These are phyloP conservation scores for Fusarium sp. DNA, from an alignment of 2,329 filamentous ascomycete genomes.

Conservation along the genomic window DNA sequence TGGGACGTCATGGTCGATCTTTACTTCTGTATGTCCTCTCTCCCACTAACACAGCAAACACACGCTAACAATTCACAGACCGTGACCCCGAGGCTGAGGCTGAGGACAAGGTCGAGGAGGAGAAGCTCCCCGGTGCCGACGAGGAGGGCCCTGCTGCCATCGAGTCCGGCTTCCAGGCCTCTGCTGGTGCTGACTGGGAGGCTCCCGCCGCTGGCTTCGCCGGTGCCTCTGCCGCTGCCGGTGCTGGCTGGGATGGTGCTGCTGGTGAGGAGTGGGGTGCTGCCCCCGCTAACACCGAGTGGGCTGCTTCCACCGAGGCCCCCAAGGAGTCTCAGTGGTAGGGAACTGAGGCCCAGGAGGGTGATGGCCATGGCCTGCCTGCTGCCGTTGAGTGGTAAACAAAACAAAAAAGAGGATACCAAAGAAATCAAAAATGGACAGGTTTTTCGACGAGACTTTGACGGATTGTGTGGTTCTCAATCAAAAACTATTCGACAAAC, in stretches of 20 bases:
- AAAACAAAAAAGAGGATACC: constrained; percentile 41
- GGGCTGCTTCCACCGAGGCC: constrained; percentile 74
- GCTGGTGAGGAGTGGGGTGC: constrained; percentile 76
- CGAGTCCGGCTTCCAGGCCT: constrained; percentile 81
- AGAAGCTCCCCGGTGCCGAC: constrained; percentile 89
- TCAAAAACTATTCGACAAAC: constrained; percentile 47
- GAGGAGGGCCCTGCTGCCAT: constrained; percentile 86
- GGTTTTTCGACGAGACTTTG: constrained; percentile 37
- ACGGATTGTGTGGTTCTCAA: constrained; percentile 48
- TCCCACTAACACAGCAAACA: background rate
- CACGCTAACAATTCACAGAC: constrained; percentile 66
- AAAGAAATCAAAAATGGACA: constrained; percentile 35
- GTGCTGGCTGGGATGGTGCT: constrained; percentile 70
- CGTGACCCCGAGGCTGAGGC: constrained; percentile 99
- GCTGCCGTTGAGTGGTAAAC: constrained; percentile 39
- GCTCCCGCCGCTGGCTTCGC: constrained; percentile 80
- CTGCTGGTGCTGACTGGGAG: constrained; percentile 84
- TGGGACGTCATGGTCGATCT: constrained; percentile 99
- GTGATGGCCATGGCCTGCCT: constrained; percentile 2
- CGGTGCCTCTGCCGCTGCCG: constrained; percentile 65
- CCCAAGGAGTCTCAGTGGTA: constrained; percentile 72
- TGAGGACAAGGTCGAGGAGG: constrained; percentile 95
- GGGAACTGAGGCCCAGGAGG: constrained; percentile 47
- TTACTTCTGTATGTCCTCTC: constrained; percentile 86
- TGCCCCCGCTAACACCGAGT: constrained; percentile 76